A percentile compares a stretch with the other conserved stretches of the same genome.
phyloP scores from a whole-genome alignment of 2,329 filamentous ascomycete species.

The Colletotrichum destructivum region DNA sequence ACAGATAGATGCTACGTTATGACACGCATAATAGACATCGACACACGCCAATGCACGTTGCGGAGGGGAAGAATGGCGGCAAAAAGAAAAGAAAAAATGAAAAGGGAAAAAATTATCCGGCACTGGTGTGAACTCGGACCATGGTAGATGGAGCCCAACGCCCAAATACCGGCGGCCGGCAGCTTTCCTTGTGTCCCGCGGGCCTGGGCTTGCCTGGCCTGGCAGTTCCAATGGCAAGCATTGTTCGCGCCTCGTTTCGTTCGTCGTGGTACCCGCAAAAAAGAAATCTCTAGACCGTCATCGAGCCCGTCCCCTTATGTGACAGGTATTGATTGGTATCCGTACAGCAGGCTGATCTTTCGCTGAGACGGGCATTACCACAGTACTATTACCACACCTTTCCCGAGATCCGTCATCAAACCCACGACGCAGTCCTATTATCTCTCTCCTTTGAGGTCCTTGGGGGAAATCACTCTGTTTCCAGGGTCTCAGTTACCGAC shows the following conservation, averaged over 20 bases:
- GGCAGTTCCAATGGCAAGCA: not conserved
- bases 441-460: not conserved
- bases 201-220: conserved; percentile 12
- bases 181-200: conserved; percentile 21
- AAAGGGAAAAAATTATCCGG: conserved; percentile 18
- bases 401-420: conserved; percentile 1
- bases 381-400: too few relatives aligned
- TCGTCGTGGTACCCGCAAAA: conserved; percentile 2
- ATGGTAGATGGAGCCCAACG: conserved; percentile 8
- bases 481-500: not conserved
- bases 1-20: too few relatives aligned
- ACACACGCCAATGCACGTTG: too few relatives aligned
- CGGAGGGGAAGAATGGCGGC: not conserved
- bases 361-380: too few relatives aligned
- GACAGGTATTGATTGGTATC: too few relatives aligned
- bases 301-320: not conserved
- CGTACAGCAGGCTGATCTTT: too few relatives aligned
- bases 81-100: not conserved
- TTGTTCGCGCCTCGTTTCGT: not conserved
- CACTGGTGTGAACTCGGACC: conserved; percentile 25
- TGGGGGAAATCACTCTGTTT: conserved; percentile 6
- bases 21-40: too few relatives aligned
- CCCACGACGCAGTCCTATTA: not conserved
- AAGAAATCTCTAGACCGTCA: conserved; percentile 1
- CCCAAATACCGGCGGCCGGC: conserved; percentile 34